These are phyloP conservation scores for Penicillium sp. DNA, from an alignment of 2,329 filamentous ascomycete genomes.

Conservation along the genomic window DNA sequence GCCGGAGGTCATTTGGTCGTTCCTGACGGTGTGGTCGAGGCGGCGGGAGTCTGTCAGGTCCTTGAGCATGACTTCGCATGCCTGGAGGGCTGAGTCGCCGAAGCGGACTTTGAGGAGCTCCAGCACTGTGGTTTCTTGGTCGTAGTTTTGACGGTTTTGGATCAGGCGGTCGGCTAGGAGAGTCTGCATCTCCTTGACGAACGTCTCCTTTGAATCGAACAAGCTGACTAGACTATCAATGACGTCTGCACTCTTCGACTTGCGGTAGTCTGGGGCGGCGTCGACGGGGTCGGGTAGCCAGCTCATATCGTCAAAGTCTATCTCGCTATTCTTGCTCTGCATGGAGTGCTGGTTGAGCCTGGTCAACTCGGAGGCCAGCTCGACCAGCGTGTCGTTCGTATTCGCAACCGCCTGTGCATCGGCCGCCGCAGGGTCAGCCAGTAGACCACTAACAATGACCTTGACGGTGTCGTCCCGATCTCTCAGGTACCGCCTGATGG, in stretches of 20 bases:
- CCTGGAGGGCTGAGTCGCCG: slow-evolving; percentile 81
- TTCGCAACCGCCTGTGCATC: slow-evolving; percentile 33
- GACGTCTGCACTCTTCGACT: slow-evolving; percentile 85
- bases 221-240: slow-evolving; percentile 87
- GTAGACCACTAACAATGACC: slow-evolving; percentile 65
- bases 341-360: slow-evolving; percentile 45
- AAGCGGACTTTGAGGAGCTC: slow-evolving; percentile 86
- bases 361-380: slow-evolving; percentile 57
- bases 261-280: slow-evolving; percentile 87
- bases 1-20: slow-evolving; percentile 31
- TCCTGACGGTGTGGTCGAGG: slow-evolving; percentile 69
- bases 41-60: slow-evolving; percentile 83
- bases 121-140: slow-evolving; percentile 80
- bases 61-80: slow-evolving; percentile 95
- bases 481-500: slow-evolving; percentile 64
- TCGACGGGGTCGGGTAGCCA: slow-evolving; percentile 95
- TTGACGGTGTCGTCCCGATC: slow-evolving; percentile 67
- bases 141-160: slow-evolving; percentile 66
- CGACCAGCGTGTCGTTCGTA: slow-evolving; percentile 49
- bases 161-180: slow-evolving; percentile 83
- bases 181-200: slow-evolving; percentile 90
- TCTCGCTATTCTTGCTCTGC: slow-evolving; percentile 60
- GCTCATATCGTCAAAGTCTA: slow-evolving; percentile 89
- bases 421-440: slow-evolving; percentile 55
- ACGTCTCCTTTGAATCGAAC: slow-evolving; percentile 85